Percentiles rank a stretch among this genome's conserved stretches.
phyloP scores from a whole-genome alignment of 2,329 filamentous ascomycete species.

The Cordyceps cicadae region DNA sequence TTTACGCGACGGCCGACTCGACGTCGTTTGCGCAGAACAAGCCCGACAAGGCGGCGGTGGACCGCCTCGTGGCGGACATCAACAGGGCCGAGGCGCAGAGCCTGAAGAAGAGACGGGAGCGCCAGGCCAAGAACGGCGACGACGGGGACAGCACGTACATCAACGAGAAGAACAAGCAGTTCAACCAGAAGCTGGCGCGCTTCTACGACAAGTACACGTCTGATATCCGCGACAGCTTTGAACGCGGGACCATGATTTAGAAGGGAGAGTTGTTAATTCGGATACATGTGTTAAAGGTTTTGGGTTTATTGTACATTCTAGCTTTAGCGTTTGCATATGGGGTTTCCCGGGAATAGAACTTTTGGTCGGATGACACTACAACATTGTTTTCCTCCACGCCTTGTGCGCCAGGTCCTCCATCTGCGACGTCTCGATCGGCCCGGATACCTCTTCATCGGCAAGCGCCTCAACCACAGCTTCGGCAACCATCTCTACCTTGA shows the following conservation, averaged over 20 bases:
- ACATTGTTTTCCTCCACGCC: conserved; percentile 85
- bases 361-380: conserved; percentile 39
- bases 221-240: conserved; percentile 95
- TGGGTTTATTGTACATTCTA: conserved; percentile 26
- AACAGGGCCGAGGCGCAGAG: conserved; percentile 80
- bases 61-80: conserved; percentile 78
- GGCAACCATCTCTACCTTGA: conserved; percentile 80
- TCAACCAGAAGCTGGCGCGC: conserved; percentile 90
- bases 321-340: conserved; percentile 16
- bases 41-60: conserved; percentile 78
- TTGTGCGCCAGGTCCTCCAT: conserved; percentile 76
- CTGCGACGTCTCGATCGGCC: conserved; percentile 67
- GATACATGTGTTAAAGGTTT: not conserved
- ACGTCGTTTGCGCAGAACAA: conserved; percentile 76
- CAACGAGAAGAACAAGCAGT: conserved; percentile 99
- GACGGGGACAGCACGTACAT: conserved; percentile 95
- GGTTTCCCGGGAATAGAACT: not conserved
- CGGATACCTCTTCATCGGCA: conserved; percentile 61
- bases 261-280: conserved; percentile 1
- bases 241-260: conserved; percentile 91
- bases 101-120: conserved; percentile 76
- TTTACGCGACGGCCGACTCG: conserved; percentile 82
- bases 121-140: conserved; percentile 69
- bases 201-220: conserved; percentile 99
- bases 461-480: conserved; percentile 86